Percentiles rank a stretch among this genome's conserved stretches.
These are phyloP conservation scores for Penicillium sp. DNA, from an alignment of 2,329 filamentous ascomycete genomes.

Conservation along the genomic window DNA sequence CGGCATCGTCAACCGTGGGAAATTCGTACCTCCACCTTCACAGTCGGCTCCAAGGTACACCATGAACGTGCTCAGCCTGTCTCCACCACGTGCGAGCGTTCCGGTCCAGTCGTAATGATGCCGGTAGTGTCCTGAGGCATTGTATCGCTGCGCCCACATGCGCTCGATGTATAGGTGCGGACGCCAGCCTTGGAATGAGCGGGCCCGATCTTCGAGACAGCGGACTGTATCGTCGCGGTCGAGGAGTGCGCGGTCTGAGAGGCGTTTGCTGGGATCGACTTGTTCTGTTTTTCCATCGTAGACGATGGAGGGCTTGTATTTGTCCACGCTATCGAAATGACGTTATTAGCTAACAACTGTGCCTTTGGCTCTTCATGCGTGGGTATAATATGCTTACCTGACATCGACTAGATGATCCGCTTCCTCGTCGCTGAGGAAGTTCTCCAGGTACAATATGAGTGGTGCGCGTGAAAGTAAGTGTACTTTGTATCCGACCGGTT, in stretches of 20 bases:
- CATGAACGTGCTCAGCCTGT: slow-evolving; percentile 61
- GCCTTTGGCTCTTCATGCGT: neutral
- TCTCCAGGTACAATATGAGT: slow-evolving; percentile 59
- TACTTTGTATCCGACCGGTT: slow-evolving; percentile 33
- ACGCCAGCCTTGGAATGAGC: slow-evolving; percentile 61
- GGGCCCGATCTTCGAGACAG: slow-evolving; percentile 60
- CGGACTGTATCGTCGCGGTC: slow-evolving; percentile 52
- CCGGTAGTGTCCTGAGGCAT: slow-evolving; percentile 57
- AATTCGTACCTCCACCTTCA: slow-evolving; percentile 61
- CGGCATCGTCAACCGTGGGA: slow-evolving; percentile 53
- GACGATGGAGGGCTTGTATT: slow-evolving; percentile 57
- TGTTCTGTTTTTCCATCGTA: slow-evolving; percentile 51
- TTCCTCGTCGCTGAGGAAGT: slow-evolving; percentile 53
- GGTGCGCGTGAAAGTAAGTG: slow-evolving; percentile 56
- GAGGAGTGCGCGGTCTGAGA: slow-evolving; percentile 53
- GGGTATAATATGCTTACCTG: slow-evolving; percentile 44
- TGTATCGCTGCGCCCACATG: slow-evolving; percentile 62
- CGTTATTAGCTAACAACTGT: neutral
- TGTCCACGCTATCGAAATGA: slow-evolving; percentile 35
- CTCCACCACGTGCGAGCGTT: slow-evolving; percentile 36
- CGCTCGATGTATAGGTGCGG: slow-evolving; percentile 60
- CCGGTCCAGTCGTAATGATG: slow-evolving; percentile 62
- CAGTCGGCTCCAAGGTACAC: slow-evolving; percentile 58
- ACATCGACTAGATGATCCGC: slow-evolving; percentile 52
- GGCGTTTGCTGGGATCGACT: slow-evolving; percentile 51